Evolutionary conservation across 768 basidiomycete genomes (phyloP), one percentile per base, ranked within the genome.

Genomic region (Termitomyces sp.): DNA sequence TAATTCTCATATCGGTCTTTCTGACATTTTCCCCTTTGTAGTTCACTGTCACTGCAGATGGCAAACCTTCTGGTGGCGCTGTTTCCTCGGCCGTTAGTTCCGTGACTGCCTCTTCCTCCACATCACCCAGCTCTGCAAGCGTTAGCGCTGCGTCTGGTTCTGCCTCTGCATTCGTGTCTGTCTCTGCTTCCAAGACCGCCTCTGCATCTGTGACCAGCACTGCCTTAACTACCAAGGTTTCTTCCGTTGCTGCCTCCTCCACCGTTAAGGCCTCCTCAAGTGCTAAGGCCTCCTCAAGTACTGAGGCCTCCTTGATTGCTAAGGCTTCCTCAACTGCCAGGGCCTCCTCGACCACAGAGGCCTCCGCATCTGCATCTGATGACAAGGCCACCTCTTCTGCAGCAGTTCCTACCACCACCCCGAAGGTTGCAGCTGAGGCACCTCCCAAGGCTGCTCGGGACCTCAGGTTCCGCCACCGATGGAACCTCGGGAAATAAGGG

Each of bases 1-100:
- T 17, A 0, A 17, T 10, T 48, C 29, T 7, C 8, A 16, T 42
- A 14, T 40, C 5, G n/a, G 10, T 12, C 34, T 14, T 51, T 14
- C 27, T 11, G 44, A 59, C 55, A 43, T 41, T 34, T 23, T 35
- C 34, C 31, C 14, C 42, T 54, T 48, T 41, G 25, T 58, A 73
- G 72, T 73, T 74, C 65, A 66, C 71, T 42, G 68, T 73, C 32
- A 74, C 73, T 35, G 68, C 54, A 6, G 65, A 70, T 63, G 73
- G 74, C 23, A 63, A 69, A 0, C 55, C 67, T 21, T 63, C 65
- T 54, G 62, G 57, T 51, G 63, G 62, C 41, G 64, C 62, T 58
- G 52, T 62, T 11, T 60, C 45, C 9, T 19, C 44, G 7, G 50
- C 62, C 19, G 37, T 49, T 12, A 40, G 52, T n/a, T 50, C 41